These are phyloP conservation scores for Prorocentrum cordatum DNA, from an alignment of 169 alveolate genomes.

Conservation along the genomic window DNA sequence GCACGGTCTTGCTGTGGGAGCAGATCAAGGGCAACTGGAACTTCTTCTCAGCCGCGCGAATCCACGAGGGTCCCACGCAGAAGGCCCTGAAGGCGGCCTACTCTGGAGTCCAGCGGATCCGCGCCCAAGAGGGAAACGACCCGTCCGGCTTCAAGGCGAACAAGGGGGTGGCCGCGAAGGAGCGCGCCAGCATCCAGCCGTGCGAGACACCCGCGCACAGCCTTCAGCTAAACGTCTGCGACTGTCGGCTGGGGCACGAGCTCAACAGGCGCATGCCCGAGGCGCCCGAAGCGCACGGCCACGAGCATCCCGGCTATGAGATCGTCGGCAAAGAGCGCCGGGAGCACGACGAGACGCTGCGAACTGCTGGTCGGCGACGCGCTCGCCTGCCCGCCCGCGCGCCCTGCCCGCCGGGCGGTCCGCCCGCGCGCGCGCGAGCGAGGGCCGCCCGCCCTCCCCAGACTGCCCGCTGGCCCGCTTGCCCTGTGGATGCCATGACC, in stretches of 20 bases:
- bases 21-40: neutral
- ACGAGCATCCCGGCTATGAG: neutral
- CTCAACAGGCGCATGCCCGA: constrained; percentile 14
- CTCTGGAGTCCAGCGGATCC: neutral
- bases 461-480: too few relatives aligned
- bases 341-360: neutral
- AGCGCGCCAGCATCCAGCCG: neutral
- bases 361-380: neutral
- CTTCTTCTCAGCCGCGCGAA: neutral
- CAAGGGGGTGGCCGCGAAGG: neutral
- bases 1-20: neutral
- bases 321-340: neutral
- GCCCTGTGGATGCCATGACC: too few relatives aligned
- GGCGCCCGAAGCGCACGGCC: constrained; percentile 1
- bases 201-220: neutral
- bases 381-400: too few relatives aligned
- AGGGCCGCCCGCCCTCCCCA: too few relatives aligned
- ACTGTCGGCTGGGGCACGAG: neutral
- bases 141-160: constrained; percentile 10
- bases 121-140: neutral
- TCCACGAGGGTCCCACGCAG: neutral
- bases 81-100: neutral
- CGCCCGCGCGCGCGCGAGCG: too few relatives aligned
- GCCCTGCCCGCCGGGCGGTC: too few relatives aligned
- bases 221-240: neutral